Evolutionary conservation across 495 filamentous ascomycete species (phyloP).

Genomic region (Parathielavia appendiculata): DNA sequence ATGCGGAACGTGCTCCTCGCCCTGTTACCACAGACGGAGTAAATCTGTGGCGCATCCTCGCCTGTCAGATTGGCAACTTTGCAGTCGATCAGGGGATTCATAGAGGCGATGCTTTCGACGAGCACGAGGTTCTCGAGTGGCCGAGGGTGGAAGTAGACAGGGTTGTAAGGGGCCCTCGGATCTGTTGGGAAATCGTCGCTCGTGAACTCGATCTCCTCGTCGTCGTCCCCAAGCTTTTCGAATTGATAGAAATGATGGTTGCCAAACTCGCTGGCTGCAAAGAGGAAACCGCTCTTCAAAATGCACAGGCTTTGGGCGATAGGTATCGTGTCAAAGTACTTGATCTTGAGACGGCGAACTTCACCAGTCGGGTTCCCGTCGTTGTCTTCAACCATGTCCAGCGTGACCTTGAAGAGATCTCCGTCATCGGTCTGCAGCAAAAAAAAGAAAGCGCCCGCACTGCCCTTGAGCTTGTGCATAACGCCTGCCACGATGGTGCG

Average conservation of each 20-base stretch:
- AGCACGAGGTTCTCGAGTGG: constrained; percentile 74
- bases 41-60: constrained; percentile 95
- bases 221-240: constrained; percentile 94
- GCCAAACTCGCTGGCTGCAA: constrained; percentile 85
- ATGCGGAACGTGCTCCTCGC: constrained; percentile 85
- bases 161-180: constrained; percentile 58
- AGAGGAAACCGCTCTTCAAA: constrained; percentile 92
- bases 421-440: constrained; percentile 93
- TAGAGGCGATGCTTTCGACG: constrained; percentile 77
- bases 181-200: constrained; percentile 81
- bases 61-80: constrained; percentile 82
- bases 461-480: constrained; percentile 93
- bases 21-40: constrained; percentile 81
- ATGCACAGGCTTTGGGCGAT: constrained; percentile 81
- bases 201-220: constrained; percentile 76
- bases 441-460: constrained; percentile 82
- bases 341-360: constrained; percentile 80
- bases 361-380: constrained; percentile 71
- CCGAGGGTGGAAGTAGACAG: constrained; percentile 79
- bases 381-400: constrained; percentile 83
- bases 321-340: constrained; percentile 96
- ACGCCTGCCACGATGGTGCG: constrained; percentile 80
- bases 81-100: constrained; percentile 88
- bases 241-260: constrained; percentile 97
- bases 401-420: constrained; percentile 92